A percentile compares a stretch with the other conserved stretches of the same genome.
Evolutionary conservation across 2,329 filamentous ascomycete genomes (phyloP).

Genomic region (Cordyceps militaris): DNA sequence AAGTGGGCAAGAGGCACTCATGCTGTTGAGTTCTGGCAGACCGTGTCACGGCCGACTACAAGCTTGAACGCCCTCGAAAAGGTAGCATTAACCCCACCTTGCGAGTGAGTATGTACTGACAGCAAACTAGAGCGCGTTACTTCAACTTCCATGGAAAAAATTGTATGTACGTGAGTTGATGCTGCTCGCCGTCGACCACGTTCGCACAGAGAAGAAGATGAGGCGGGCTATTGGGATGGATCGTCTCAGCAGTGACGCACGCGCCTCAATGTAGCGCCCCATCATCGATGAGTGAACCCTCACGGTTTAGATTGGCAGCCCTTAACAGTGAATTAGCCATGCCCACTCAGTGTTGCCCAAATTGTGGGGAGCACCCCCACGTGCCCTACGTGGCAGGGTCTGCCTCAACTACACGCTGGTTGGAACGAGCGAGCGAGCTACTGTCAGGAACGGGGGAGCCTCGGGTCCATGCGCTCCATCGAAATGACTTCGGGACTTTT

Average conservation of each 20-base stretch:
- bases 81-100: neutral
- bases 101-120: neutral
- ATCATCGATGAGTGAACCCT: neutral
- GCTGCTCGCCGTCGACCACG: neutral
- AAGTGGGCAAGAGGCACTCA: neutral
- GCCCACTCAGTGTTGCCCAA: neutral
- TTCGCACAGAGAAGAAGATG: neutral
- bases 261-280: neutral
- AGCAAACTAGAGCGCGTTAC: neutral
- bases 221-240: neutral
- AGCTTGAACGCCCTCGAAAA: neutral
- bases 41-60: neutral
- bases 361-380: neutral
- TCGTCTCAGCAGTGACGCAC: neutral
- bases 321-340: neutral
- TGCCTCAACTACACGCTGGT: neutral
- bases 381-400: neutral
- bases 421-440: neutral
- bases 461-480: neutral
- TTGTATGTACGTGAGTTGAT: neutral
- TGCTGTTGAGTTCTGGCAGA: neutral
- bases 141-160: neutral
- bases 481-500: neutral
- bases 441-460: neutral
- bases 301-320: neutral